Base-by-base conservation (phyloP, 176 grass and related monocot genomes). In the Luzula sylvatica region DNA sequence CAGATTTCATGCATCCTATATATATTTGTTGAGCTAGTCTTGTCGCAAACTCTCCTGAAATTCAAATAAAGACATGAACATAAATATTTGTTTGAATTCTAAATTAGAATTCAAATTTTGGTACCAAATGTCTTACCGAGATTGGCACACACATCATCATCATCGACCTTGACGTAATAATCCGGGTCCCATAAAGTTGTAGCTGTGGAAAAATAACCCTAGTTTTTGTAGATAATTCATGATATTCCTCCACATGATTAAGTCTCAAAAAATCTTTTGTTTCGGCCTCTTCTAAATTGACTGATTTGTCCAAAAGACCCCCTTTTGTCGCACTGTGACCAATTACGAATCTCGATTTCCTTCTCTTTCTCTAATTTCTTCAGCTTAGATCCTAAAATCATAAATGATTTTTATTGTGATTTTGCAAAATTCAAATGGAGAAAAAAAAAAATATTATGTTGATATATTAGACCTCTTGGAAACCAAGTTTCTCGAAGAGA, bases 1-100 rank as follows among this genome's bases (percentile, higher is more conserved):
- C 90, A 13, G 90, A 95, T 54, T 95, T 95, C 90, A 95, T 95
- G 67, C 90, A 95, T 17, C 89, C 89, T 17, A 95, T 82, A 54
- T 95, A 95, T 23, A 88, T 70, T 38, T 95, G 59, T 11, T 74
- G 72, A 1, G 74, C 76, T 26, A 95, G 50, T 7, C 65, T 79
- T 14, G 62, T 69, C 24, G 48, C 30, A 38, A 95, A 67, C 83
- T 78, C 81, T 39, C 80, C 89, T 88, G 65, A 44, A 75, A 26
- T 39, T 7, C 11, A 42, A 18, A 39, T n/a, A n/a, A n/a, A n/a
- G n/a, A n/a, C n/a, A n/a, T n/a, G n/a, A n/a, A n/a, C n/a, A n/a
- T n/a, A n/a, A n/a, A n/a, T n/a, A n/a, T n/a, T n/a, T n/a, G n/a
- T n/a, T n/a, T n/a, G n/a, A n/a, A n/a, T n/a, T n/a, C n/a, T n/a